phyloP scores from a whole-genome alignment of 2,329 filamentous ascomycete species.

The Diaporthe amygdali region DNA sequence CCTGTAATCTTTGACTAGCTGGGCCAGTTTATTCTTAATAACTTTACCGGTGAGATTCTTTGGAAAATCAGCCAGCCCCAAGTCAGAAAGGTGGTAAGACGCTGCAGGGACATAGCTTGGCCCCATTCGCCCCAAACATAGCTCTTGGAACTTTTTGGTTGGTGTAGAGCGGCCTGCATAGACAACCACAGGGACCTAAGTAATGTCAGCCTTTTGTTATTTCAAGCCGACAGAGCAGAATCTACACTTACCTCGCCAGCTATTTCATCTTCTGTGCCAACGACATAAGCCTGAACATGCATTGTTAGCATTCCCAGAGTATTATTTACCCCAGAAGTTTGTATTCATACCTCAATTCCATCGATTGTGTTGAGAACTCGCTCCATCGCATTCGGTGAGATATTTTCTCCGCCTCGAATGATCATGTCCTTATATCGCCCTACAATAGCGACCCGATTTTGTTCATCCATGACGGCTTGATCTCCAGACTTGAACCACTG shows the following conservation, averaged over 20 bases:
- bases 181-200: background rate
- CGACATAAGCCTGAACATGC: background rate
- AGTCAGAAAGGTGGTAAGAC: background rate
- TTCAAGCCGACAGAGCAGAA: background rate
- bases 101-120: slow-evolving; percentile 6
- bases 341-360: background rate
- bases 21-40: background rate
- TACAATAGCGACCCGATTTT: background rate
- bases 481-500: background rate
- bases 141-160: background rate
- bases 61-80: background rate
- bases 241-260: background rate
- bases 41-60: background rate
- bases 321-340: background rate
- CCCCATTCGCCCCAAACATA: background rate
- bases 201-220: background rate
- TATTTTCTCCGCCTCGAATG: background rate
- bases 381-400: background rate
- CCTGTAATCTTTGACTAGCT: background rate
- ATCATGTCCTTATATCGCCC: slow-evolving; percentile 2
- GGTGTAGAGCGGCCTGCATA: background rate
- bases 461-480: background rate
- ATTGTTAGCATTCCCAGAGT: background rate
- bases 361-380: background rate
- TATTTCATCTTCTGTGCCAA: background rate